Base-by-base conservation (phyloP, 163 green algal species). In the Chlamydomonas reinhardtii region DNA sequence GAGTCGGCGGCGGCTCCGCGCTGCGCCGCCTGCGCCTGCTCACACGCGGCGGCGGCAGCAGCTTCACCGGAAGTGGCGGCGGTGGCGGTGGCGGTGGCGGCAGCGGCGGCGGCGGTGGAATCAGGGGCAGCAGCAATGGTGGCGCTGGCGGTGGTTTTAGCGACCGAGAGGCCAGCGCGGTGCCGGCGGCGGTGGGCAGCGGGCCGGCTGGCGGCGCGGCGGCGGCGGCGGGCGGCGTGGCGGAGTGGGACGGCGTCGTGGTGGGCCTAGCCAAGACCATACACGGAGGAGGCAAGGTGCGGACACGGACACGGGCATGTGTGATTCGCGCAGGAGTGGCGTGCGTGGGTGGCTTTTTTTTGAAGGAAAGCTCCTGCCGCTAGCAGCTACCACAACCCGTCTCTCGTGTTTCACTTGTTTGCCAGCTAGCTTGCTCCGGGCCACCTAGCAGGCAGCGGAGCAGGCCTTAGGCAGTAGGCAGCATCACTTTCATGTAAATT, bases 1-100 rank as follows among this genome's bases (percentile, higher is more conserved):
- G 80, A 0, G 80, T 86, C 15, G 80, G 80, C 34, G 80, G 80
- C 54, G 80, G 80, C 34, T 86, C 80, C 19, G 39, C 70, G 20
- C 43, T 86, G 5, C 80, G 80, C 0, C 80, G 68, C 25, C 68
- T 86, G 68, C 32, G 66, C 15, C 66, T 48, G 61, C 48, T 56
- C 48, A 56, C 48, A 1, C 48, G 48, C 48, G 6, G 48, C 43
- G 43, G 35, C 66, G 25, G n/a, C 17, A 32, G 11, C 32, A 35
- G 32, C 27, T 16, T 16, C 37, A 37, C 4, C 32, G 79, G 15
- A 9, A 19, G 48, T 14, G 48, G 52, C 78, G 79, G 14, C 19
- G 48, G 25, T 48, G 34, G 68, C 79, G 2, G 27, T 78, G 54
- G 52, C 79, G 5, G 73, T 8, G 56, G 19, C 25, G 56, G 56